phyloP scores from a whole-genome alignment of 73 alveolate species.

The Halteria grandinella region DNA sequence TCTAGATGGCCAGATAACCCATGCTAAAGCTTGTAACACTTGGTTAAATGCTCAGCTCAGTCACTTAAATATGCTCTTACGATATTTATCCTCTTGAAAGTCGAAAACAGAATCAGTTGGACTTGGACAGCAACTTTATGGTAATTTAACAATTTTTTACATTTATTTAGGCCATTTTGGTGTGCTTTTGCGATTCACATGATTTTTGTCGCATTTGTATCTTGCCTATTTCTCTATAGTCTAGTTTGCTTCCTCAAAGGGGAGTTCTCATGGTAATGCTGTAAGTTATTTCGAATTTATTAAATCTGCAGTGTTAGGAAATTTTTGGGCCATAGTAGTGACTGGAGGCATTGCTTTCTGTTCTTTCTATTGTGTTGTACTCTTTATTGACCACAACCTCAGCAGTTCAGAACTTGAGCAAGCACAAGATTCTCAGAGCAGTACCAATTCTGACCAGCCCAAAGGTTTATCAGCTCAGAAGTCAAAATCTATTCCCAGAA shows the following conservation, averaged over 20 bases:
- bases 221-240: constrained; percentile 35
- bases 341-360: constrained; percentile 30
- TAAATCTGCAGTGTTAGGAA: constrained; percentile 6
- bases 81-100: constrained; percentile 11
- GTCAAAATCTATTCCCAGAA: too few species aligned
- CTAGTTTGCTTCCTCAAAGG: constrained; percentile 41
- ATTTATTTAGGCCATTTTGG: constrained; percentile 53
- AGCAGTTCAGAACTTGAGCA: too few species aligned
- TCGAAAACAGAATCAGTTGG: constrained; percentile 26
- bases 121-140: constrained; percentile 43
- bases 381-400: neutral
- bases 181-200: constrained; percentile 45
- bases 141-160: neutral
- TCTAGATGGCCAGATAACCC: constrained; percentile 61
- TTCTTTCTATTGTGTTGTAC: constrained; percentile 13
- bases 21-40: constrained; percentile 34
- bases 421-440: too few species aligned
- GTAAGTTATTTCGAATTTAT: constrained; percentile 11
- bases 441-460: too few species aligned
- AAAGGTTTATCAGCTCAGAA: too few species aligned
- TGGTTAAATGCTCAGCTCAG: neutral
- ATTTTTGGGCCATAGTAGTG: constrained; percentile 37
- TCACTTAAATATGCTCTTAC: neutral
- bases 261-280: constrained; percentile 50
- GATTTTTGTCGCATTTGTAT: constrained; percentile 11